Percentiles rank a stretch among this genome's conserved stretches.
phyloP scores from a whole-genome alignment of 768 basidiomycete species.

The Sporobolomyces phaffii region DNA sequence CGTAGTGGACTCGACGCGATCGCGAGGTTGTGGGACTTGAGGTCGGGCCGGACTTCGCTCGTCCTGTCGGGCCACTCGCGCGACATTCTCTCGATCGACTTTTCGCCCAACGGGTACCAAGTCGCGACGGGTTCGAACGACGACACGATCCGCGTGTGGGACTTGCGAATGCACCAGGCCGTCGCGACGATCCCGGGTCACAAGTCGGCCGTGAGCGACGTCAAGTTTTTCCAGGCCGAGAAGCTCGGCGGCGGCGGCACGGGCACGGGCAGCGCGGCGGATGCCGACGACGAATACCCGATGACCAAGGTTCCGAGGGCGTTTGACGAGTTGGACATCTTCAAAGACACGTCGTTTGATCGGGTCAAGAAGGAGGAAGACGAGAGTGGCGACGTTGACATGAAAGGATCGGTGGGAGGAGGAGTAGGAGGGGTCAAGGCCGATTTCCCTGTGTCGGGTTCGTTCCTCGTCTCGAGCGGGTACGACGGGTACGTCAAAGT shows the following conservation, averaged over 20 bases:
- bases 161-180: conserved; percentile 86
- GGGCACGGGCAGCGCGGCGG: no score
- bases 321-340: conserved; percentile 20
- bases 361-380: conserved; percentile 21
- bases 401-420: conserved; percentile 27
- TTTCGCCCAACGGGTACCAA: conserved; percentile 98
- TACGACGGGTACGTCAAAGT: conserved; percentile 93
- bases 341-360: conserved; percentile 15
- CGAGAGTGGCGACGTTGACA: conserved; percentile 27
- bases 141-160: conserved; percentile 98
- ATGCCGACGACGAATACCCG: conserved; percentile 7
- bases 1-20: conserved; percentile 88
- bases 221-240: conserved; percentile 73
- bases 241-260: not conserved
- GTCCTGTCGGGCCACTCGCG: conserved; percentile 95
- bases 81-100: conserved; percentile 80
- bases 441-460: conserved; percentile 72
- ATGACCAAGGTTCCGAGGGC: conserved; percentile 18
- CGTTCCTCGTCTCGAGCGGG: conserved; percentile 87
- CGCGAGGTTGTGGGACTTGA: conserved; percentile 92
- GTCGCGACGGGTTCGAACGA: conserved; percentile 94
- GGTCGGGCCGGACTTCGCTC: conserved; percentile 94
- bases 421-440: conserved; percentile 48
- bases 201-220: conserved; percentile 85
- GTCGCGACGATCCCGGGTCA: conserved; percentile 95